Evolutionary conservation across 2,329 filamentous ascomycete species (phyloP), one percentile per base, ranked within the genome.

Genomic region (Diplodia scrobiculata): DNA sequence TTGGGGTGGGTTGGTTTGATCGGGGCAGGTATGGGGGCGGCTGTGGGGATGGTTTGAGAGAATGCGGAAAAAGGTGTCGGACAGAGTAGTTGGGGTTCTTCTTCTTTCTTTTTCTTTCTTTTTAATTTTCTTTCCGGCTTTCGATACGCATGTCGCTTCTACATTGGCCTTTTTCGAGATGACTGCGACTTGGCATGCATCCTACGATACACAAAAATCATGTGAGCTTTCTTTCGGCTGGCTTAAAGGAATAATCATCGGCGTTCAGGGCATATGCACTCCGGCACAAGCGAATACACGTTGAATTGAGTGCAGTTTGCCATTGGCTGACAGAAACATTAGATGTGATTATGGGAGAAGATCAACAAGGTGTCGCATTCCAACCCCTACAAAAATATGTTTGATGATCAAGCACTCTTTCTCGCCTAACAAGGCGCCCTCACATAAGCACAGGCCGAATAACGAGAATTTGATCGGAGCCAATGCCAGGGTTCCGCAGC

Each of bases 21-120:
- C 4, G 58, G 58, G 7, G 58, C 51, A 17, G 45, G 58, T 36
- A 45, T 45, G 2, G 29, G 58, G 27, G 58, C 48, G 27, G 27
- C 27, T n/a, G 48, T 62, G 45, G 58, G 58, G 41, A 21, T 62
- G 45, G 14, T 62, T 25, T 62, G 32, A 62, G 17, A 17, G 36
- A 36, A 11, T 2, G 10, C 7, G 34, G 34, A 11, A 36, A 36
- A 10, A 11, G 34, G 29, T 32, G 29, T 32, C 7, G 7, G 34
- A 36, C 1, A 36, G 3, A 11, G 25, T 25, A 13, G 9, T 7
- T 7, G 21, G 32, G 9, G 32, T 17, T 17, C 7, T 47, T n/a
- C 1, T 10, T 51, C 13, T 51, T 6, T 5, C 7, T 27, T 41
- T n/a, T 17, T 41, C 1, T 29, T 58, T 29, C 29, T 41, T 36